These are phyloP conservation scores for Aspergillus cavernicola DNA, from an alignment of 495 filamentous ascomycete genomes.

Conservation along the genomic window DNA sequence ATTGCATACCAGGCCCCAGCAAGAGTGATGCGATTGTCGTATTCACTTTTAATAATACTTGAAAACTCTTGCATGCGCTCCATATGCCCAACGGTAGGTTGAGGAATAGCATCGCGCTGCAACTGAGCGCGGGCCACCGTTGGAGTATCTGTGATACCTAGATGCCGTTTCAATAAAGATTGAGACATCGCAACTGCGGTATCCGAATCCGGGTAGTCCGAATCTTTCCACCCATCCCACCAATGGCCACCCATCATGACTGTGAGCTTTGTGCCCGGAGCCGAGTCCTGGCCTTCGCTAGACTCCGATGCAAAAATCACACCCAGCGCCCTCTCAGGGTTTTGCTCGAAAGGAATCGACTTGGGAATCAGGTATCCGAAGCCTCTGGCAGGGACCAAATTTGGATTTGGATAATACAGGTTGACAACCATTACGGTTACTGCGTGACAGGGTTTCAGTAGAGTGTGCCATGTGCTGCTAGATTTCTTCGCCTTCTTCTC, in stretches of 20 bases:
- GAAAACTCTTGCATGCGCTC: constrained; percentile 57
- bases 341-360: constrained; percentile 63
- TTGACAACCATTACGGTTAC: constrained; percentile 90
- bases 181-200: constrained; percentile 65
- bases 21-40: constrained; percentile 62
- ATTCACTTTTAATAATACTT: constrained; percentile 50
- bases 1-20: constrained; percentile 71
- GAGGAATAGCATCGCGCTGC: constrained; percentile 80
- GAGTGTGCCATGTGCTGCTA: too few relatives aligned
- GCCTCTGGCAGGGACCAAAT: constrained; percentile 61
- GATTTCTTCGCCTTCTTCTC: constrained; percentile 7
- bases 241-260: constrained; percentile 95
- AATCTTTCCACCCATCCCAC: constrained; percentile 63
- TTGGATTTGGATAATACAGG: constrained; percentile 68
- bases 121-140: constrained; percentile 54
- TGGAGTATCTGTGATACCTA: constrained; percentile 61
- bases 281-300: constrained; percentile 48
- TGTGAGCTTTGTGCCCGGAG: constrained; percentile 77
- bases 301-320: constrained; percentile 87
- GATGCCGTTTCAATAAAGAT: constrained; percentile 64
- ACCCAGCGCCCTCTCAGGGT: constrained; percentile 81
- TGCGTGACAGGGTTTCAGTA: constrained; percentile 53
- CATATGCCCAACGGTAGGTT: constrained; percentile 77
- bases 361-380: constrained; percentile 90
- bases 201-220: constrained; percentile 53